Evolutionary conservation across 768 basidiomycete species (phyloP), one percentile per base, ranked within the genome.

Genomic region (Rubroboletus pulcherrimus): DNA sequence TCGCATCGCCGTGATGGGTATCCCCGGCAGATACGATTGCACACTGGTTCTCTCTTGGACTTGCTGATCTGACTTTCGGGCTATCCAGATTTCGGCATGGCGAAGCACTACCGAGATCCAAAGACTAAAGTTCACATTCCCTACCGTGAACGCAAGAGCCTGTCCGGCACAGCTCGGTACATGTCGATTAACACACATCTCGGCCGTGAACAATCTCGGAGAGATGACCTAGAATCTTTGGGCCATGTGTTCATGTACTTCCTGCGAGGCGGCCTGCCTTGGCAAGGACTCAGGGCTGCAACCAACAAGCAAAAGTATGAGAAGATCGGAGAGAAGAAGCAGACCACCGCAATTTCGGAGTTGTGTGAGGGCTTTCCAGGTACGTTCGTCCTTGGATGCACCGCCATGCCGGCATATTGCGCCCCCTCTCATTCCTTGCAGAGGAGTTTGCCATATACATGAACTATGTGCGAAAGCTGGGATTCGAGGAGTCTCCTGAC

Each of bases 231-330:
- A 31, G 96, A 99, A 74, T 96, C 94, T 38, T 76, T 99, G 31
- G 96, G 97, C 0, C 97, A 99, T 71, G 97, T 99, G 43, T 98
- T 98, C 78, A 98, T 99, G 91, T 99, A 99, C 73, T 99, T 99
- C 73, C 73, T 99, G 63, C 83, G 96, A 5, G 96, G 96, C 26
- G 93, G 94, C 19, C 80, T 99, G 53, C 96, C 96, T 29, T 99
- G 96, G 96, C 96, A 99, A 71, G 96, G 96, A 44, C 78, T 99
- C 59, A 86, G 95, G 67, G 97, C 96, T 21, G 94, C 94, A 9
- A 99, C 96, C 2, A 98, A 99, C 80, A 98, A 98, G 77, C 96
- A 98, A 73, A 98, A 98, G 77, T 99, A 99, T 71, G 97, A 99
- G 75, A 98, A 98, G 78, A 99, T 99, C 63, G 97, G 96, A 46